These are phyloP conservation scores for Bruguiera parviflora DNA, from an alignment of 345 rosid species.

Conservation along the genomic window DNA sequence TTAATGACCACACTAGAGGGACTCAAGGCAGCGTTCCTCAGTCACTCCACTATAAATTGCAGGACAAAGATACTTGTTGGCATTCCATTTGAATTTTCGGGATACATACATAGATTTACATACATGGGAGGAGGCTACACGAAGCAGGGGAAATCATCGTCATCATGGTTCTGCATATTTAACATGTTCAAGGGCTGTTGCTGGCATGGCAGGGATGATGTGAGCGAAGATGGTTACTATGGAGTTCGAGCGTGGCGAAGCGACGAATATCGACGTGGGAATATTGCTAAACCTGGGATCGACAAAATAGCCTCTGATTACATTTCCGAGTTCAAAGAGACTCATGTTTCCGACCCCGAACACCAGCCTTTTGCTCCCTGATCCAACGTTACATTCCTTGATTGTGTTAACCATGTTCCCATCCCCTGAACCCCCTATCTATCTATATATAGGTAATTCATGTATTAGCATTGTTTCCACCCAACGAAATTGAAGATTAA, in stretches of 20 bases:
- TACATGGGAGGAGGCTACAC: conserved; percentile 25
- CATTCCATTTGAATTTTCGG: neutral
- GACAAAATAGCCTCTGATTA: conserved; percentile 69
- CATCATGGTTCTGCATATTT: conserved; percentile 31
- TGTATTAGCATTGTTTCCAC: too few relatives aligned
- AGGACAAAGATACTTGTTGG: neutral
- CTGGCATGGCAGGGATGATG: conserved; percentile 41
- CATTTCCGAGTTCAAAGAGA: conserved; percentile 57
- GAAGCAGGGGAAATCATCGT: conserved; percentile 41
- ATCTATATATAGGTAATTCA: too few relatives aligned
- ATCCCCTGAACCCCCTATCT: too few relatives aligned
- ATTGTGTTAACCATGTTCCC: too few relatives aligned
- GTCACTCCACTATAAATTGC: conserved; percentile 13
- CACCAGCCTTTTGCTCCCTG: conserved; percentile 35
- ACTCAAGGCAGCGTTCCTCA: neutral
- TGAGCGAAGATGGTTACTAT: conserved; percentile 52
- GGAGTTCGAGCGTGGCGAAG: conserved; percentile 46
- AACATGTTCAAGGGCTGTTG: conserved; percentile 61
- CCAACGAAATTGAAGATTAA: too few relatives aligned
- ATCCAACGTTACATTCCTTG: neutral
- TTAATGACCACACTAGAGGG: neutral
- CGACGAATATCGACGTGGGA: conserved; percentile 73
- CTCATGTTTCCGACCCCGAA: conserved; percentile 49
- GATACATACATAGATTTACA: too few relatives aligned
- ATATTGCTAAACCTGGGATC: conserved; percentile 64